phyloP scores from a whole-genome alignment of 192 early-diverging fungal genomes.

The Kickxella alabastrina region DNA sequence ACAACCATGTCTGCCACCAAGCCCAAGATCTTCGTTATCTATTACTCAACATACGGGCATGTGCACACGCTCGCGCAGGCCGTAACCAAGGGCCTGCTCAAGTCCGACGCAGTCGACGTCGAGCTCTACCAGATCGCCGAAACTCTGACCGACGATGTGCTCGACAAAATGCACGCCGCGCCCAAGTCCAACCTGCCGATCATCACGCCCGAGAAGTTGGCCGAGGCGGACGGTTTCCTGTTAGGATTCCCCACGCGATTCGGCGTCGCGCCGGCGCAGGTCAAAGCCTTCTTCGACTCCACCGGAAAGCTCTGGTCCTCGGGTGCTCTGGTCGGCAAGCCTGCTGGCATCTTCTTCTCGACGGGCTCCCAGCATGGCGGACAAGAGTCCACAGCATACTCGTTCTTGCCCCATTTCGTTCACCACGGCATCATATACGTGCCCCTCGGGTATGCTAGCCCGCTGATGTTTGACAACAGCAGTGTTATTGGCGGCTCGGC shows the following conservation, averaged over 20 bases:
- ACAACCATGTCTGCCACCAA: slow-evolving; percentile 28
- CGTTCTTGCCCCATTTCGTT: slow-evolving; percentile 51
- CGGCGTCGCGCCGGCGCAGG: slow-evolving; percentile 25
- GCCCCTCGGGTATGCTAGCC: slow-evolving; percentile 47
- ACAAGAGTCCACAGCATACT: slow-evolving; percentile 51
- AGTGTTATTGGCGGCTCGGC: slow-evolving; percentile 16
- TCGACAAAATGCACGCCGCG: slow-evolving; percentile 61
- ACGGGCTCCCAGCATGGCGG: slow-evolving; percentile 56
- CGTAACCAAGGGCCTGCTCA: slow-evolving; percentile 58
- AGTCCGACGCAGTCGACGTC: slow-evolving; percentile 40
- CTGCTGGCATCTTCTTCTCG: slow-evolving; percentile 36
- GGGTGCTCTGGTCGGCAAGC: slow-evolving; percentile 19
- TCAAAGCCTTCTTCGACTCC: slow-evolving; percentile 29
- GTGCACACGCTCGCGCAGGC: slow-evolving; percentile 59
- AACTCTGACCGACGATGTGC: slow-evolving; percentile 55
- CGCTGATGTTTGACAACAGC: slow-evolving; percentile 16
- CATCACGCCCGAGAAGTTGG: slow-evolving; percentile 52
- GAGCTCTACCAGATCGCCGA: slow-evolving; percentile 55
- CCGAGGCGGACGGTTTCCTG: slow-evolving; percentile 44
- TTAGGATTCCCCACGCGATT: slow-evolving; percentile 35
- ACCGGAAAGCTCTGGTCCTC: slow-evolving; percentile 18
- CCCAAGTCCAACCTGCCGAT: slow-evolving; percentile 51
- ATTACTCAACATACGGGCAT: slow-evolving; percentile 67
- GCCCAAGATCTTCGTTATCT: slow-evolving; percentile 58
- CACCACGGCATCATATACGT: slow-evolving; percentile 60